Conservation (phyloP, 805 yeast species). For the Vanderwaltozyma polyspora region DNA sequence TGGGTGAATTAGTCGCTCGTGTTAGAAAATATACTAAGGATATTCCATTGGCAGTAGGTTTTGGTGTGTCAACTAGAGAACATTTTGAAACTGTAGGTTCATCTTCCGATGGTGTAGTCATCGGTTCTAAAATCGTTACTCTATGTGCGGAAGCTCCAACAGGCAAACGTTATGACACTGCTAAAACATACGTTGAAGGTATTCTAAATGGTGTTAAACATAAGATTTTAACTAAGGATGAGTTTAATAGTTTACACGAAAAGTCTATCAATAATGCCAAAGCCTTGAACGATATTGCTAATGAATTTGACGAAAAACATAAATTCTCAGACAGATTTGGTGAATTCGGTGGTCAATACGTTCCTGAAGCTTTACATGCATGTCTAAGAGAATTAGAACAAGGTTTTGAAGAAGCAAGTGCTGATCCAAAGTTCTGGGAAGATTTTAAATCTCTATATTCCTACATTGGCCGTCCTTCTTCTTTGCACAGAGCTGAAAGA, state of each 20-base stretch:
- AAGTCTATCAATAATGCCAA: constrained; percentile 16
- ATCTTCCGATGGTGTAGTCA: constrained; percentile 88
- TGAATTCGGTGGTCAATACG: constrained; percentile 96
- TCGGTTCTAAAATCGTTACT: constrained; percentile 78
- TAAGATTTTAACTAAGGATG: constrained; percentile 23
- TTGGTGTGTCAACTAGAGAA: constrained; percentile 90
- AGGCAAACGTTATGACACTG: constrained; percentile 50
- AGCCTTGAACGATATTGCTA: constrained; percentile 12
- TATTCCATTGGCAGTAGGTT: constrained; percentile 88
- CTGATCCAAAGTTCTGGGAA: constrained; percentile 88
- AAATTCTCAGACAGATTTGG: constrained; percentile 75
- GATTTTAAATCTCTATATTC: constrained; percentile 76
- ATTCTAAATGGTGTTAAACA: constrained; percentile 52
- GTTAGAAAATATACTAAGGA: constrained; percentile 69
- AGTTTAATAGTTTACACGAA: constrained; percentile 28
- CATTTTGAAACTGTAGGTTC: constrained; percentile 74
- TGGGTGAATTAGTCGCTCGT: constrained; percentile 57
- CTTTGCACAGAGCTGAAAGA: constrained; percentile 83
- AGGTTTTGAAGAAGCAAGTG: constrained; percentile 78
- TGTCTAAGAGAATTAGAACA: constrained; percentile 82
- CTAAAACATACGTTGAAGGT: constrained; percentile 53
- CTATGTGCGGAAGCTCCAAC: constrained; percentile 52
- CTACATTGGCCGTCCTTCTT: constrained; percentile 94
- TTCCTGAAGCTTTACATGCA: constrained; percentile 90
- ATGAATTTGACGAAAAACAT: constrained; percentile 45